Evolutionary conservation across 768 basidiomycete genomes (phyloP).

Genomic region (Hysterangium stoloniferum): DNA sequence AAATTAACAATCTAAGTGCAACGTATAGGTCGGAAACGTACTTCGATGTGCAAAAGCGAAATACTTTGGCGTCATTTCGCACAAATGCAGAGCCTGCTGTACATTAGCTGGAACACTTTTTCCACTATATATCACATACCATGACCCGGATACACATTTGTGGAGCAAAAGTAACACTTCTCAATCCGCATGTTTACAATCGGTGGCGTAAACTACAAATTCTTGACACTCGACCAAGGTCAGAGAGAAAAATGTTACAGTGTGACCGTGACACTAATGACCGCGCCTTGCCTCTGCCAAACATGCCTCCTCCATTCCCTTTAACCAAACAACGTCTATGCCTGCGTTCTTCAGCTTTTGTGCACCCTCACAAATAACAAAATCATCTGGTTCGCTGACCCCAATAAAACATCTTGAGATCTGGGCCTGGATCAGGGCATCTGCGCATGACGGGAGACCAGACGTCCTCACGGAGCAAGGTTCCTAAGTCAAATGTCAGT

Average conservation of each 20-base stretch:
- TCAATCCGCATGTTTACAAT: slow-evolving; percentile 81
- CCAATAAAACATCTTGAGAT: slow-evolving; percentile 81
- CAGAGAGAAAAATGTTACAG: not conserved
- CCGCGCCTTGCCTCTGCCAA: slow-evolving; percentile 68
- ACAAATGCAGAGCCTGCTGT: slow-evolving; percentile 83
- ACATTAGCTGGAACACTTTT: not conserved
- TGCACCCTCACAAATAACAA: slow-evolving; percentile 89
- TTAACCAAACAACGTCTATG: slow-evolving; percentile 67
- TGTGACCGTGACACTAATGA: slow-evolving; percentile 21
- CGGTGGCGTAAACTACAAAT: not conserved
- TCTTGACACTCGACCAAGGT: too few relatives aligned
- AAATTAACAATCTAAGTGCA: not conserved
- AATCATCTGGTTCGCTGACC: slow-evolving; percentile 86
- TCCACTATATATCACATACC: slow-evolving; percentile 44
- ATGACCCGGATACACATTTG: slow-evolving; percentile 93
- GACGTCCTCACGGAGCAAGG: slow-evolving; percentile 89
- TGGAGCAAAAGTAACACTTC: slow-evolving; percentile 98
- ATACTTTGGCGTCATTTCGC: slow-evolving; percentile 95
- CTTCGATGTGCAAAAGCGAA: slow-evolving; percentile 98
- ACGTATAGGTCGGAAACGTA: too few relatives aligned
- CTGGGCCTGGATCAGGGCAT: slow-evolving; percentile 65
- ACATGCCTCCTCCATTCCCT: slow-evolving; percentile 72
- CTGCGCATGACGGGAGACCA: slow-evolving; percentile 78
- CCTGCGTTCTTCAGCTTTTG: slow-evolving; percentile 60
- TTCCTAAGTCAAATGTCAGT: slow-evolving; percentile 34